phyloP scores from a whole-genome alignment of 2,329 filamentous ascomycete genomes.

The Colletotrichum viniferum region DNA sequence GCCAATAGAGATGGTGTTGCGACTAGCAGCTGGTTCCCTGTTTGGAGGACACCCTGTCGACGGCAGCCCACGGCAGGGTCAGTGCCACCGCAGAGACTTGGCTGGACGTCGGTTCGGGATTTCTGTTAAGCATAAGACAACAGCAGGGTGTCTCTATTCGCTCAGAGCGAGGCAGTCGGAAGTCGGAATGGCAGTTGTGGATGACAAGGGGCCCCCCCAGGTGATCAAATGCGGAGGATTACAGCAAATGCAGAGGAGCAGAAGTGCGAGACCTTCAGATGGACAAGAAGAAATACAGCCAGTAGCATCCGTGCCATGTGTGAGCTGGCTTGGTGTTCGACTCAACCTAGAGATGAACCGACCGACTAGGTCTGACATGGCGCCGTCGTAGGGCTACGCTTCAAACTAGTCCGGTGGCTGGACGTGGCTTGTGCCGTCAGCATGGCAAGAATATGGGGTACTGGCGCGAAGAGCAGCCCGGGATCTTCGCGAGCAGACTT shows the following conservation, averaged over 20 bases:
- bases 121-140: slow-evolving; percentile 17
- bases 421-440: slow-evolving; percentile 8
- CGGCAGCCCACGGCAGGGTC: neutral
- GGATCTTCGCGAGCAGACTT: neutral
- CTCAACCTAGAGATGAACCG: neutral
- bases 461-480: neutral
- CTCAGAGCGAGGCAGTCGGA: neutral
- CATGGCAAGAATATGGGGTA: neutral
- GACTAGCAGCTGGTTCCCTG: slow-evolving; percentile 5
- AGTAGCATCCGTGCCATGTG: neutral
- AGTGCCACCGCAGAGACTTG: slow-evolving; percentile 2
- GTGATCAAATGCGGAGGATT: neutral
- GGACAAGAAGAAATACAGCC: neutral
- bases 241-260: neutral
- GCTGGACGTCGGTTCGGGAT: slow-evolving; percentile 2
- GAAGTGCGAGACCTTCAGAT: neutral
- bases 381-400: slow-evolving; percentile 8
- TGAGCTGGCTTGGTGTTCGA: neutral
- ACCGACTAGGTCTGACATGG: slow-evolving; percentile 6
- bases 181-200: slow-evolving; percentile 17
- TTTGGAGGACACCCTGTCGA: neutral
- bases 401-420: neutral
- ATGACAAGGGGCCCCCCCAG: neutral
- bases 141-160: neutral
- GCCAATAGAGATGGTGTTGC: neutral